A percentile compares a stretch with the other conserved stretches of the same genome.
Conservation (phyloP, 768 basidiomycete species). For the Boletus barrowsii region DNA sequence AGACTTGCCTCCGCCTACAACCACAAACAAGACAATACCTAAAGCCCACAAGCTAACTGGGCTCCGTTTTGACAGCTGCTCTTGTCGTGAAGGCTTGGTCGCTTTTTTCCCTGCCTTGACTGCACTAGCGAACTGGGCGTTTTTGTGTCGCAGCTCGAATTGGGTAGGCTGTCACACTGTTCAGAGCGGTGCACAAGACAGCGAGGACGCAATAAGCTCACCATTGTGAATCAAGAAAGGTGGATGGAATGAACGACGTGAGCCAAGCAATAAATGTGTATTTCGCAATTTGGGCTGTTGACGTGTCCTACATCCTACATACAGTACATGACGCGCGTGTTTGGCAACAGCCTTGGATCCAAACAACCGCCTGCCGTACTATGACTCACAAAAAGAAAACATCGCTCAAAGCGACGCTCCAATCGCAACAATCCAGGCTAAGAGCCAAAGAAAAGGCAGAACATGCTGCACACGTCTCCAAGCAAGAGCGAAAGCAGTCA, state of each 20-base stretch:
- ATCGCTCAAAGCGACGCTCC: constrained; percentile 62
- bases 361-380: constrained; percentile 23
- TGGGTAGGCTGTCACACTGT: constrained; percentile 57
- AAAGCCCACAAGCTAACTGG: constrained; percentile 76
- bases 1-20: constrained; percentile 75
- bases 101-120: constrained; percentile 75
- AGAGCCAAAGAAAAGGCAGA: constrained; percentile 61
- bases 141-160: constrained; percentile 79
- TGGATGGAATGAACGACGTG: constrained; percentile 31
- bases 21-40: constrained; percentile 70
- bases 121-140: constrained; percentile 75
- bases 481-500: constrained; percentile 41
- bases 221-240: constrained; percentile 26
- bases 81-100: constrained; percentile 67
- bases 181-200: background rate
- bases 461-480: constrained; percentile 39
- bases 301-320: constrained; percentile 14
- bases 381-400: constrained; percentile 50
- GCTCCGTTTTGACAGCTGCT: constrained; percentile 66
- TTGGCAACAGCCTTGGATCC: constrained; percentile 28
- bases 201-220: constrained; percentile 10
- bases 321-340: constrained; percentile 11
- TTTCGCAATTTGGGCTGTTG: background rate
- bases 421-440: constrained; percentile 65
- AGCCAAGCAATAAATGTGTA: background rate